Evolutionary conservation across 1,284 basidiomycete species (phyloP), one percentile per base, ranked within the genome.

Genomic region (Chalciporus sp.): DNA sequence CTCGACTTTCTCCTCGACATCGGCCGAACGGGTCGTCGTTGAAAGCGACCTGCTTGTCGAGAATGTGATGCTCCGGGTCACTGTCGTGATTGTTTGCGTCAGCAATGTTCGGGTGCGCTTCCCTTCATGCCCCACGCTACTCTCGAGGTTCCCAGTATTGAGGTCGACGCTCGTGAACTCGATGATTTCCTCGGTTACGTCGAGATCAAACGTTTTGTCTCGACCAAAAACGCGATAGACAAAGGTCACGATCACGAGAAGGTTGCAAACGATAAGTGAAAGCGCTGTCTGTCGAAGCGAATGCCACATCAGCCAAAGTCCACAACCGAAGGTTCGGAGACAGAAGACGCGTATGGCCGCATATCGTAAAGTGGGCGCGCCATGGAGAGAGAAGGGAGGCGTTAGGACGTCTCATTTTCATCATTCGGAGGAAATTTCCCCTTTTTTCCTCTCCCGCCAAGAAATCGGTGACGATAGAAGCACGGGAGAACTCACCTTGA

Each of bases 161-260:
- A 62, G 20, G 23, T 67, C 52, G 17, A 67, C 50, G 11, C 4
- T 55, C 14, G 62, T 66, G 29, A 63, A 29, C 26, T 44, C 23
- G 7, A 51, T 4, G n/a, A 3, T 3, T 3, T 51, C 53, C 4
- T 46, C 46, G 2, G 16, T 6, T 11, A 23, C 35, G 1, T 65
- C 59, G 7, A 59, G 51, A 49, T 62, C 49, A 6, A 23, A 28
- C 0, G 10, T 27, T 19, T 29, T 37, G 17, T 51, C 50, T 29
- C 57, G 54, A 4, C 14, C 31, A 44, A 26, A 62, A 4, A 61
- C 11, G 19, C 58, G 63, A 44, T 66, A 57, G 7, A 56, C 8
- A 7, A 58, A 66, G 2, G 65, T 51, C 16, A 69, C 58, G 39
- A 70, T 58, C 41, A 72, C 67, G 48, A 72, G 58, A 4, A 70